Percentiles rank a stretch among this genome's conserved stretches.
phyloP scores from a whole-genome alignment of 2,329 filamentous ascomycete species.

The Drechslerella dactyloides region DNA sequence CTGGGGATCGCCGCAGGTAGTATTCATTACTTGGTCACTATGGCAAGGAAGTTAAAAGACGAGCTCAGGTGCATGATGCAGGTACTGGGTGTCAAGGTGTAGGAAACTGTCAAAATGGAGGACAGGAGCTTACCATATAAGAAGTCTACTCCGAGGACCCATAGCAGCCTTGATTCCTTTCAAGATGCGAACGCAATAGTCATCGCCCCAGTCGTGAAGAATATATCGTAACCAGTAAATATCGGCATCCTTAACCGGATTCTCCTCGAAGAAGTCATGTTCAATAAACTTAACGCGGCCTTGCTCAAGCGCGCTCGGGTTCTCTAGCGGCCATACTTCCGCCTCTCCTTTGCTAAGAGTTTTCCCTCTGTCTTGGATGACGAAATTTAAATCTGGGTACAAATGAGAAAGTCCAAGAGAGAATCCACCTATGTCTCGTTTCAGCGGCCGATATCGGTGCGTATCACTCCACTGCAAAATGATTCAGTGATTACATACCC shows the following conservation, averaged over 20 bases:
- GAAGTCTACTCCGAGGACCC: slow-evolving; percentile 33
- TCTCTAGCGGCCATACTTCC: slow-evolving; percentile 56
- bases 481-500: slow-evolving; percentile 50
- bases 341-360: slow-evolving; percentile 53
- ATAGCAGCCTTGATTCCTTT: slow-evolving; percentile 50
- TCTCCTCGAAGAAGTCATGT: slow-evolving; percentile 55
- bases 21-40: slow-evolving; percentile 59
- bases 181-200: slow-evolving; percentile 52
- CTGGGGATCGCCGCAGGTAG: slow-evolving; percentile 55
- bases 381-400: slow-evolving; percentile 57
- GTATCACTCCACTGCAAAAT: not conserved
- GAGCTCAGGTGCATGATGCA: slow-evolving; percentile 14
- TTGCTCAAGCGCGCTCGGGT: slow-evolving; percentile 50
- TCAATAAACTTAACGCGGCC: slow-evolving; percentile 29
- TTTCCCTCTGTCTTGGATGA: slow-evolving; percentile 58
- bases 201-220: slow-evolving; percentile 55
- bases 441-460: not conserved
- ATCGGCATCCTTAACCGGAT: slow-evolving; percentile 54
- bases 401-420: slow-evolving; percentile 56
- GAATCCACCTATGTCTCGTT: slow-evolving; percentile 52
- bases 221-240: slow-evolving; percentile 54
- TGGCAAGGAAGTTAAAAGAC: slow-evolving; percentile 26
- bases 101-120: slow-evolving; percentile 50
- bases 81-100: slow-evolving; percentile 45
- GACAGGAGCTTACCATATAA: slow-evolving; percentile 29